Evolutionary conservation across 306 rosid genomes (phyloP).

Genomic region (Dryas drummondii): DNA sequence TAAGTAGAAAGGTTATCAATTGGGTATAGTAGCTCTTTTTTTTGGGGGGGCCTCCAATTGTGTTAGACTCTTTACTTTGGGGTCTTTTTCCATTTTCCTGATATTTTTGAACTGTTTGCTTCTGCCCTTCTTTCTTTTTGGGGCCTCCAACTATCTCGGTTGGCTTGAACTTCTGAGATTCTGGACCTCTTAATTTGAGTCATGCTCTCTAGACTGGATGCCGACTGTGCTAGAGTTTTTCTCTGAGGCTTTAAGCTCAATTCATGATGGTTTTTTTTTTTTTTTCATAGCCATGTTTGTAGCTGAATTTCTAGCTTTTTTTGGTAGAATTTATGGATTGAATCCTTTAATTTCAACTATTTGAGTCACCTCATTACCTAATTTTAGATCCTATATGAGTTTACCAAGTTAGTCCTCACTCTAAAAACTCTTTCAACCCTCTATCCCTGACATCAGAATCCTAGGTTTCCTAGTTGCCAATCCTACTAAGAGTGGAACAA

Average conservation of each 20-base stretch:
- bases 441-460: not conserved
- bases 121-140: not conserved
- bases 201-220: too few species aligned
- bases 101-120: not conserved
- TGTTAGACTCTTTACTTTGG: not conserved
- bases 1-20: too few species aligned
- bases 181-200: not conserved
- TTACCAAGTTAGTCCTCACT: not conserved
- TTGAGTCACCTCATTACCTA: not conserved
- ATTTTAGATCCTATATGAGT: not conserved
- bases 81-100: not conserved
- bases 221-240: not conserved
- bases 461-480: not conserved
- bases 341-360: not conserved
- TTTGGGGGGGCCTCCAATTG: not conserved
- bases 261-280: not conserved
- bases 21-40: too few species aligned
- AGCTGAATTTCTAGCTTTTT: not conserved
- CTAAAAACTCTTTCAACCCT: not conserved
- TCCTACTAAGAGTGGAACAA: not conserved
- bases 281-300: not conserved
- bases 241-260: not conserved
- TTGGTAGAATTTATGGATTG: not conserved
- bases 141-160: not conserved
- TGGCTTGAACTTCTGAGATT: not conserved